These are phyloP conservation scores for Myriosclerotinia curreyana DNA, from an alignment of 2,329 filamentous ascomycete genomes.

Conservation along the genomic window DNA sequence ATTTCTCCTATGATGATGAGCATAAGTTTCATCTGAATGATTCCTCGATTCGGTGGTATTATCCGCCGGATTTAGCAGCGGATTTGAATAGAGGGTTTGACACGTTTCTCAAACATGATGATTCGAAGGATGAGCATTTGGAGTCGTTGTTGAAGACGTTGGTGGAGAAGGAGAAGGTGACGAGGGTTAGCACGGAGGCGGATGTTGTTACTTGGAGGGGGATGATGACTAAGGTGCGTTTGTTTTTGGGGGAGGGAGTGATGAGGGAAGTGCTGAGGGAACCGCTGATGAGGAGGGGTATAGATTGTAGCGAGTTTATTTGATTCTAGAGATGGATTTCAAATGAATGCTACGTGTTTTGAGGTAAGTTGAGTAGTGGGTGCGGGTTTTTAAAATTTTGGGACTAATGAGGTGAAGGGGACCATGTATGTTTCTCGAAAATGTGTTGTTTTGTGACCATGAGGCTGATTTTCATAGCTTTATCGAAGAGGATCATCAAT, in stretches of 20 bases:
- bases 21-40: conserved; percentile 74
- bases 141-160: conserved; percentile 75
- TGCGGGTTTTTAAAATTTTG: background rate
- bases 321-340: conserved; percentile 81
- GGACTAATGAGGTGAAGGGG: conserved; percentile 43
- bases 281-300: background rate
- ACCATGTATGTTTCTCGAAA: conserved; percentile 47
- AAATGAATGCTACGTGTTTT: conserved; percentile 92
- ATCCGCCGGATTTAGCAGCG: conserved; percentile 66
- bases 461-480: conserved; percentile 55
- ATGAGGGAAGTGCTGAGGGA: background rate
- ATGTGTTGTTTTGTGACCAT: background rate
- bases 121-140: conserved; percentile 80
- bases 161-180: conserved; percentile 65
- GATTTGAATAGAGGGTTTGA: conserved; percentile 81
- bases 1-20: conserved; percentile 87
- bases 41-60: conserved; percentile 83
- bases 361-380: conserved; percentile 56
- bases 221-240: conserved; percentile 90
- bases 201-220: conserved; percentile 91
- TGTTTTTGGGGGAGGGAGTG: background rate
- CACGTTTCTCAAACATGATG: conserved; percentile 78
- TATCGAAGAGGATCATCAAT: conserved; percentile 84
- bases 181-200: conserved; percentile 59
- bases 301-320: conserved; percentile 85